Conservation (phyloP, 495 filamentous ascomycete species). For the Oidiodendron maius region DNA sequence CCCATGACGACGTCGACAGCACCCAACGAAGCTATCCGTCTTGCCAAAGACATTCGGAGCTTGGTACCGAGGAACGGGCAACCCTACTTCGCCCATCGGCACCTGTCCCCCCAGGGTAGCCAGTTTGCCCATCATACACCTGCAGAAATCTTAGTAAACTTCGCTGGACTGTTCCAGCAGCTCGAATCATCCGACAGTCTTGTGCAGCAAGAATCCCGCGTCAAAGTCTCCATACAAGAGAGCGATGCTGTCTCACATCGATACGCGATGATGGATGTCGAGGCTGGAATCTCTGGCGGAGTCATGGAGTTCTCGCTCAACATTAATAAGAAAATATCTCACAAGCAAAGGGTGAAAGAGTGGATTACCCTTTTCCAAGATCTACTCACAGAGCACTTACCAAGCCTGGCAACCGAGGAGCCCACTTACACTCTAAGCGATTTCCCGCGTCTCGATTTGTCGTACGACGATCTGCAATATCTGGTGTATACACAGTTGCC, state of each 20-base stretch:
- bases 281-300: slow-evolving; percentile 18
- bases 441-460: slow-evolving; percentile 25
- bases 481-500: slow-evolving; percentile 6
- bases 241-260: slow-evolving; percentile 36
- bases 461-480: slow-evolving; percentile 15
- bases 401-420: slow-evolving; percentile 28
- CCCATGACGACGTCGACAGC: neutral
- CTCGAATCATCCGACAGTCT: slow-evolving; percentile 25
- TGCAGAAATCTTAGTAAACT: slow-evolving; percentile 32
- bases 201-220: slow-evolving; percentile 11
- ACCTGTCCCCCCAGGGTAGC: neutral
- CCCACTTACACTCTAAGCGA: slow-evolving; percentile 24
- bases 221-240: neutral
- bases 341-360: slow-evolving; percentile 25
- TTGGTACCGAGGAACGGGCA: slow-evolving; percentile 32
- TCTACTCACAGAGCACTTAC: slow-evolving; percentile 4
- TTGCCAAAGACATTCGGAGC: slow-evolving; percentile 41
- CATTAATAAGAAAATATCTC: slow-evolving; percentile 25
- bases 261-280: slow-evolving; percentile 24
- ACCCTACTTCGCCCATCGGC: slow-evolving; percentile 37
- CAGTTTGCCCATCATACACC: slow-evolving; percentile 7
- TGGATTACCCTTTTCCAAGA: slow-evolving; percentile 25
- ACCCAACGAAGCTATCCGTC: slow-evolving; percentile 29
- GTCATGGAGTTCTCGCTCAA: slow-evolving; percentile 23
- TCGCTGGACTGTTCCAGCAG: slow-evolving; percentile 37